Percentiles rank a stretch among this genome's conserved stretches.
phyloP scores from a whole-genome alignment of 495 filamentous ascomycete genomes.

The Parachaetomium inaequale region DNA sequence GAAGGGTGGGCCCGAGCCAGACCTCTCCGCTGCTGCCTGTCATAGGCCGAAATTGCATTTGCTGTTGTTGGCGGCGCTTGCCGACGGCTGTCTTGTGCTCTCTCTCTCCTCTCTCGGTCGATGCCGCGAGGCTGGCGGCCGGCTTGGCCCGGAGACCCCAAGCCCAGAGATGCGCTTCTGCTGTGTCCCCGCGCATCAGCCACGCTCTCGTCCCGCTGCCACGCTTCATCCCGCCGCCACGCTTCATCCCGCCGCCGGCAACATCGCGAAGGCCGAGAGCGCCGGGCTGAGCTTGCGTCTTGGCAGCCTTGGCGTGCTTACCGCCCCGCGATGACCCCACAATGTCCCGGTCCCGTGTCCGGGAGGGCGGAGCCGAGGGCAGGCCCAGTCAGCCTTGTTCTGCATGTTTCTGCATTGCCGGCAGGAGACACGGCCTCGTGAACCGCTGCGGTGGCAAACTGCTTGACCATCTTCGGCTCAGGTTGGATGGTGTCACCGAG shows the following conservation, averaged over 20 bases:
- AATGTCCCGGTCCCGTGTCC: conserved; percentile 9
- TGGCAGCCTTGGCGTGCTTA: conserved; percentile 12
- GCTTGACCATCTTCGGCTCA: not conserved
- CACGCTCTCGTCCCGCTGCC: not conserved
- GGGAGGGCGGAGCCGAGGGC: not conserved
- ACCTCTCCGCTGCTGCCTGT: conserved; percentile 5
- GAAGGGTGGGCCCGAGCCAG: not conserved
- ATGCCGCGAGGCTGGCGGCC: not conserved
- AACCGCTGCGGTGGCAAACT: not conserved
- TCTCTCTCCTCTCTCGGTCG: not conserved
- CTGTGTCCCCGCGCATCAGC: not conserved
- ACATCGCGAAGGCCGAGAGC: conserved; percentile 2
- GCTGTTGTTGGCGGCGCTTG: conserved; percentile 5
- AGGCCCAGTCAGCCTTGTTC: not conserved
- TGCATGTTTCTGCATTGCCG: not conserved
- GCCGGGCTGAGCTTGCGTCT: not conserved
- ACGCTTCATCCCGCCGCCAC: not conserved
- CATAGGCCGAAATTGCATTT: conserved; percentile 1
- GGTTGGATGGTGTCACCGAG: not conserved
- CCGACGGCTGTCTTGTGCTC: not conserved
- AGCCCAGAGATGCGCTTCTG: not conserved
- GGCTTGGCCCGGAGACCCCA: not conserved
- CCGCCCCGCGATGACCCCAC: not conserved
- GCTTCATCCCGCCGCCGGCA: not conserved
- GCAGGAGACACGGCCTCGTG: not conserved